Percentiles rank a stretch among this genome's conserved stretches.
Evolutionary conservation across 441 rosid species (phyloP).

Genomic region (Brassica balearica): DNA sequence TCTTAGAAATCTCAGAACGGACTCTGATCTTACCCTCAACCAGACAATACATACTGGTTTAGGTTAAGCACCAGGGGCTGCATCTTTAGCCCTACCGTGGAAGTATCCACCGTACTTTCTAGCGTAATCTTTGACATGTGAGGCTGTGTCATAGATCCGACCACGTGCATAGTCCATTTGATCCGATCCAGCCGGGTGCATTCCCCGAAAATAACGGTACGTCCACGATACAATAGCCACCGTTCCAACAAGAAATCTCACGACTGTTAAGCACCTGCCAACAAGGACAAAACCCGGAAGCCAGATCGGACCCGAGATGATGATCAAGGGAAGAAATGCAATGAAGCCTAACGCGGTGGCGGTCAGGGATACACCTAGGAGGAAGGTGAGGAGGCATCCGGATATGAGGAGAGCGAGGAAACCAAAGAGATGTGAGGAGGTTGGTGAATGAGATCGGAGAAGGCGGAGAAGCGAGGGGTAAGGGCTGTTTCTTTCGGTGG

Average conservation of each 20-base stretch:
- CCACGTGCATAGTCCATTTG: slow-evolving; percentile 73
- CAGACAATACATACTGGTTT: background rate
- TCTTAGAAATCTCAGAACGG: background rate
- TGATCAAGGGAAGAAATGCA: slow-evolving; percentile 61
- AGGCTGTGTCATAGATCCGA: slow-evolving; percentile 82
- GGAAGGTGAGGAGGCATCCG: slow-evolving; percentile 64
- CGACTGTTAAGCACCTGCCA: slow-evolving; percentile 54
- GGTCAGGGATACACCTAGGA: slow-evolving; percentile 61
- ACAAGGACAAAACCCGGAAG: slow-evolving; percentile 51
- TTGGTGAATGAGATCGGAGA: slow-evolving; percentile 60
- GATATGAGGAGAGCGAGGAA: slow-evolving; percentile 64
- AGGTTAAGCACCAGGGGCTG: slow-evolving; percentile 88
- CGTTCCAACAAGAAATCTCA: slow-evolving; percentile 54
- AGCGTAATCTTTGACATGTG: slow-evolving; percentile 82
- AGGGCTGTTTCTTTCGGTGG: slow-evolving; percentile 19
- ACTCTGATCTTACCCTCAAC: background rate
- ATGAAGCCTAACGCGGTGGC: slow-evolving; percentile 53
- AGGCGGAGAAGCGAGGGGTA: slow-evolving; percentile 47
- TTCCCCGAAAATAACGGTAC: slow-evolving; percentile 68
- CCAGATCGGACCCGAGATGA: slow-evolving; percentile 80
- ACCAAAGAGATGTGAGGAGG: slow-evolving; percentile 67
- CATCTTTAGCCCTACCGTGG: slow-evolving; percentile 83
- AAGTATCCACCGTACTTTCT: slow-evolving; percentile 81
- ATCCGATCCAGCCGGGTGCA: slow-evolving; percentile 77
- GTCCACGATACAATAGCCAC: slow-evolving; percentile 61